Evolutionary conservation across 768 basidiomycete species (phyloP).

Genomic region (Auricularia sp.): DNA sequence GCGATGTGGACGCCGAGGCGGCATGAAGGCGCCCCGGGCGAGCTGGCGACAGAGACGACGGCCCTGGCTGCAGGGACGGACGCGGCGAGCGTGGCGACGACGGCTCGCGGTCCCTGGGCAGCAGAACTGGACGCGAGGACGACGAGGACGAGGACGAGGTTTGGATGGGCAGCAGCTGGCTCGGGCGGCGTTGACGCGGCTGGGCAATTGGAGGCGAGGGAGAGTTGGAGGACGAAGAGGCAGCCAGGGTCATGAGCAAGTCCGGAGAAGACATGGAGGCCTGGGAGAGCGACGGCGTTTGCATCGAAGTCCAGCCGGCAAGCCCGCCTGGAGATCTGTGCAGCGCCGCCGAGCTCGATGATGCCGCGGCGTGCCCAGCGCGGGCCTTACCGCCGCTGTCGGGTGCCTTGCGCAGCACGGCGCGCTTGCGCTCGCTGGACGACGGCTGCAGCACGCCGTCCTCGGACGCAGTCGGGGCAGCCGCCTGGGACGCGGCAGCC

Average conservation of each 20-base stretch:
- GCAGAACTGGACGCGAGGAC: conserved; percentile 19
- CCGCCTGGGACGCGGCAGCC: conserved; percentile 32
- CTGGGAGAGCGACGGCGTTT: conserved; percentile 55
- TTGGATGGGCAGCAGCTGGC: conserved; percentile 45
- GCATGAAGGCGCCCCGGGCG: conserved; percentile 35
- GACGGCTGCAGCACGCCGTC: conserved; percentile 33
- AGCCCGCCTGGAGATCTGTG: conserved; percentile 31
- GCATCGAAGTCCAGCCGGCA: conserved; percentile 47
- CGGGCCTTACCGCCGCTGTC: conserved; percentile 1
- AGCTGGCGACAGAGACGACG: conserved; percentile 28
- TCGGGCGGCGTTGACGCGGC: conserved; percentile 29
- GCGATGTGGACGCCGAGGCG: conserved; percentile 41
- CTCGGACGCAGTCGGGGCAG: conserved; percentile 29
- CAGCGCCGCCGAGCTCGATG: neutral
- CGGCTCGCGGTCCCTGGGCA: conserved; percentile 31
- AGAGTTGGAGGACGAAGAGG: neutral
- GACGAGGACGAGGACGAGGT: conserved; percentile 14
- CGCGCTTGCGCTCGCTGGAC: conserved; percentile 25
- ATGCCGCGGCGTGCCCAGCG: neutral
- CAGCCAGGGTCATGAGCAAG: conserved; percentile 29
- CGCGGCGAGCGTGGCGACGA: conserved; percentile 28
- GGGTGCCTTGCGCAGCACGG: conserved; percentile 22
- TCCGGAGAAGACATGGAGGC: conserved; percentile 71
- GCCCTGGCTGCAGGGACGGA: conserved; percentile 32
- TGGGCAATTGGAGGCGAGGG: neutral